Evolutionary conservation across 441 rosid genomes (phyloP).

Genomic region (Geranium incanum): DNA sequence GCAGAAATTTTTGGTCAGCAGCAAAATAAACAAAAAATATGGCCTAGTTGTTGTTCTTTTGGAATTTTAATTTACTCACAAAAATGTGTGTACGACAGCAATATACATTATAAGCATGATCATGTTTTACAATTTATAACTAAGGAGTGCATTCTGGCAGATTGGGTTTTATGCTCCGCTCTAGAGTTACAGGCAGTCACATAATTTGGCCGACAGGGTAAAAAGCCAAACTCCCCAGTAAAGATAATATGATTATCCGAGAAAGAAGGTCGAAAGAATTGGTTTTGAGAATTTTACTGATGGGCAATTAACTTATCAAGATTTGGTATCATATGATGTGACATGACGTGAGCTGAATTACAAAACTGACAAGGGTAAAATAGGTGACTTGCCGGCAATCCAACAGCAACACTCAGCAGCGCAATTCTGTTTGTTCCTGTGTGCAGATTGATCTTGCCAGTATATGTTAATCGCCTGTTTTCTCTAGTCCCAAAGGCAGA

Average conservation of each 20-base stretch:
- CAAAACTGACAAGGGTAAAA: not conserved
- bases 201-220: not conserved
- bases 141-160: not conserved
- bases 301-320: not conserved
- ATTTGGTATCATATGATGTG: no score
- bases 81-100: no score
- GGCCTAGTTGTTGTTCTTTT: not conserved
- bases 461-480: slow-evolving; percentile 61
- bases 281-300: not conserved
- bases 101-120: no score
- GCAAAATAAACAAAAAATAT: not conserved
- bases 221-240: not conserved
- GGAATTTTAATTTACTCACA: not conserved
- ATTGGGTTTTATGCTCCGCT: not conserved
- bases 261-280: not conserved
- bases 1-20: slow-evolving; percentile 9
- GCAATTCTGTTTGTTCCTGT: slow-evolving; percentile 84
- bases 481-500: slow-evolving; percentile 85
- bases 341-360: not conserved
- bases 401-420: slow-evolving; percentile 86
- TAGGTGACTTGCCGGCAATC: slow-evolving; percentile 66
- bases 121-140: not conserved
- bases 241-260: not conserved
- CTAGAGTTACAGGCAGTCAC: not conserved
- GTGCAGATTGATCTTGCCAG: slow-evolving; percentile 67